These are phyloP conservation scores for Gamsiella multidivaricata DNA, from an alignment of 192 early-diverging fungal species.

Conservation along the genomic window DNA sequence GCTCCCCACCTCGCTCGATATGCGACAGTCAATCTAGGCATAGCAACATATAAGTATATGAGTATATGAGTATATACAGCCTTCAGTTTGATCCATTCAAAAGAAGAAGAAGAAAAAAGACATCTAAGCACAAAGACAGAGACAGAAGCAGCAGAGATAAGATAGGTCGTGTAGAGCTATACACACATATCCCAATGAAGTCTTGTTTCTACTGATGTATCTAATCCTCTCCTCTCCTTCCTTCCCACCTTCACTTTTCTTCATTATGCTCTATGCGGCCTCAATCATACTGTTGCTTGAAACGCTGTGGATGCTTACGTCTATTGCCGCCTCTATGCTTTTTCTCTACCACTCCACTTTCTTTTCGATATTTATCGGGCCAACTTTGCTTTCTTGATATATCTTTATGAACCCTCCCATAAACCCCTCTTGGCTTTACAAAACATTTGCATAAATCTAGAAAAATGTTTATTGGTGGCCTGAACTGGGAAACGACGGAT, in stretches of 20 bases:
- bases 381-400: conserved; percentile 12
- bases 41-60: not conserved
- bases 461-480: conserved; percentile 85
- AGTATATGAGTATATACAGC: not conserved
- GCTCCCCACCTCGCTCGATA: not conserved
- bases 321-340: conserved; percentile 14
- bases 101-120: too few species aligned
- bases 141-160: conserved; percentile 18
- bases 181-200: conserved; percentile 16
- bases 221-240: not conserved
- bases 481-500: conserved; percentile 87
- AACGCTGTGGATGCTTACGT: conserved; percentile 28
- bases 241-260: not conserved
- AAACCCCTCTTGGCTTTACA: not conserved
- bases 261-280: conserved; percentile 3
- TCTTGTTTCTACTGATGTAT: conserved; percentile 3
- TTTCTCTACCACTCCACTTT: too few species aligned
- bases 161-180: conserved; percentile 48
- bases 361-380: too few species aligned
- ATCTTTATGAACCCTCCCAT: too few species aligned
- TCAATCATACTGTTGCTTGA: not conserved
- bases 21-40: not conserved
- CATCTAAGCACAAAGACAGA: not conserved
- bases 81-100: not conserved
- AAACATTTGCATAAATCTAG: conserved; percentile 49